Evolutionary conservation across 2,329 filamentous ascomycete genomes (phyloP), one percentile per base, ranked within the genome.

Genomic region (Dactylella cylindrospora): DNA sequence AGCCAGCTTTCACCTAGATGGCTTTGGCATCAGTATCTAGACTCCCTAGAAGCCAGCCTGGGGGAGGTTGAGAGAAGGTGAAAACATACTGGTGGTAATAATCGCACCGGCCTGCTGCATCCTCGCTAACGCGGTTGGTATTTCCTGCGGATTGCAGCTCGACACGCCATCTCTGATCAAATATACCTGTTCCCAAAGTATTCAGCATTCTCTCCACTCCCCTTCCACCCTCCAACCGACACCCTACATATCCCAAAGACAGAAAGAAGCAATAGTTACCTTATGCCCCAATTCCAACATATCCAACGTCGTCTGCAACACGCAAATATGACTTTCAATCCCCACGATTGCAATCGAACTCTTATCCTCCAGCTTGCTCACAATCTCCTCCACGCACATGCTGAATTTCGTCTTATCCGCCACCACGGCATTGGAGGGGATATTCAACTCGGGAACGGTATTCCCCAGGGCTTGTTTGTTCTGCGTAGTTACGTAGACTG

Each of bases 251-350:
- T n/a, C n/a, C n/a, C n/a, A n/a, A n/a, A n/a, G n/a, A n/a, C n/a
- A n/a, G n/a, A n/a, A n/a, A n/a, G n/a, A n/a, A n/a, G n/a, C n/a
- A n/a, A n/a, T n/a, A n/a, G n/a, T n/a, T n/a, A n/a, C n/a, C n/a
- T 41, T 77, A 73, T 95, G 88, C 0, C 90, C 90, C 1, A 79
- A 78, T 17, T 77, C 76, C 35, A 93, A 76, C 41, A 95, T 76
- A 75, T 96, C 91, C 33, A 96, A 78, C 12, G 88, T 83, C 33
- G 91, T 96, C 78, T 97, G 91, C 62, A 88, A 90, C 23, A 97
- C 84, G 77, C 91, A 97, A 71, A 97, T 93, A 74, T 97, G 91
- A 32, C 83, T 82, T 75, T 97, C 91, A 71, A 97, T 95, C 29
- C 91, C 91, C 12, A 95, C 85, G 65, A 97, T 82, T 51, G 88